Evolutionary conservation across 306 rosid species (phyloP).

Genomic region (Hippophae tibetana): DNA sequence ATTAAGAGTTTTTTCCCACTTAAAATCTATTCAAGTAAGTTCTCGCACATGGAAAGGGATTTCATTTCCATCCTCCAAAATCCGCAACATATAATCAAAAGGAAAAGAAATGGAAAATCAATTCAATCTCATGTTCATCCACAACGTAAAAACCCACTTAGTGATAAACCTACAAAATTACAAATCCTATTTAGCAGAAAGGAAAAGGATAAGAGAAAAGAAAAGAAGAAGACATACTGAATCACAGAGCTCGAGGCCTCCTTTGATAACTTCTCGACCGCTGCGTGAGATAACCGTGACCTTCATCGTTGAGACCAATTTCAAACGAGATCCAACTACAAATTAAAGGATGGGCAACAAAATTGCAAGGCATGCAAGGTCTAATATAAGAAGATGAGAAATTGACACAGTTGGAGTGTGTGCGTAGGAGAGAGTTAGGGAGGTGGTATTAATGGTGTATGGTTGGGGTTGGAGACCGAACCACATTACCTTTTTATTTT

Average conservation of each 20-base stretch:
- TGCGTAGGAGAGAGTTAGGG: constrained; percentile 15
- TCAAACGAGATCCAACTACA: too few relatives aligned
- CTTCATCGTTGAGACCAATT: constrained; percentile 42
- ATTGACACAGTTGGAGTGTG: too few relatives aligned
- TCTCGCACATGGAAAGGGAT: too few relatives aligned
- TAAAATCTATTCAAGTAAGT: too few relatives aligned
- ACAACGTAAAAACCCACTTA: too few relatives aligned
- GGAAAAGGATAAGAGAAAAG: not conserved
- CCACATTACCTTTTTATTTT: not conserved
- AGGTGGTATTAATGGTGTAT: constrained; percentile 34
- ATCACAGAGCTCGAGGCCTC: constrained; percentile 67
- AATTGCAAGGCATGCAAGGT: too few relatives aligned
- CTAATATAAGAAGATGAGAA: too few relatives aligned
- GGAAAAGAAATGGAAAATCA: too few relatives aligned
- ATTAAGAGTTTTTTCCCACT: not conserved
- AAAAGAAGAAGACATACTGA: constrained; percentile 41
- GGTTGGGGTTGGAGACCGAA: constrained; percentile 75
- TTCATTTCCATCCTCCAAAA: too few relatives aligned
- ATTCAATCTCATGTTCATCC: too few relatives aligned
- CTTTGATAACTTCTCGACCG: constrained; percentile 73
- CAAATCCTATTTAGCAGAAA: not conserved
- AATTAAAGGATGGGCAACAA: too few relatives aligned
- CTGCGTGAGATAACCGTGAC: constrained; percentile 64
- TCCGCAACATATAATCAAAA: too few relatives aligned
- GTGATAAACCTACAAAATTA: not conserved